These are phyloP conservation scores for Polygonum aviculare DNA, from an alignment of 148 eudicot species.

Conservation along the genomic window DNA sequence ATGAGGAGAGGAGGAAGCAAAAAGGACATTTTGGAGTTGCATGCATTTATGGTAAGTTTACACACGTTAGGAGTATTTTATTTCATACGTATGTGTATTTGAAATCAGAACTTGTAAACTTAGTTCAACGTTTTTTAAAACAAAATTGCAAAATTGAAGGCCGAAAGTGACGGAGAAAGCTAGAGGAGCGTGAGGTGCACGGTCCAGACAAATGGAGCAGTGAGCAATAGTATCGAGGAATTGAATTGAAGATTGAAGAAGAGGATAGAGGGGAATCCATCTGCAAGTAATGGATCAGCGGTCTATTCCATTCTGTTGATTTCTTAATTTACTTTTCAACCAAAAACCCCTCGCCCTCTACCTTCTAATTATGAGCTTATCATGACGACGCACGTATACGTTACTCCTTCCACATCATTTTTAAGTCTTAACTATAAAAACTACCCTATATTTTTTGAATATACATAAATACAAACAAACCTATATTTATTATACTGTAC, in stretches of 20 bases:
- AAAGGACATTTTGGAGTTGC: slow-evolving; percentile 8
- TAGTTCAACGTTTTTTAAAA: too few species aligned
- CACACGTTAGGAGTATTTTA: too few species aligned
- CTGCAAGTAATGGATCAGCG: not conserved
- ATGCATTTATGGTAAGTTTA: slow-evolving; percentile 2
- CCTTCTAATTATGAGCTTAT: not conserved
- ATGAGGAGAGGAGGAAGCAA: not conserved
- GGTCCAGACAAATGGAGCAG: slow-evolving; percentile 2
- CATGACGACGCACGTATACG: not conserved
- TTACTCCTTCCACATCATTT: too few species aligned
- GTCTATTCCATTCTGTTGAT: slow-evolving; percentile 10
- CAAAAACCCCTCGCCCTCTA: not conserved
- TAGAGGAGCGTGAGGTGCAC: slow-evolving; percentile 1
- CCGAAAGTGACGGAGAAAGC: not conserved
- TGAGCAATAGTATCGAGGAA: not conserved
- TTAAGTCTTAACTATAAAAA: too few species aligned
- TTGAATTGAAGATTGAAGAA: not conserved
- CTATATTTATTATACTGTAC: too few species aligned
- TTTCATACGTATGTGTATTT: too few species aligned
- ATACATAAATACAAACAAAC: too few species aligned
- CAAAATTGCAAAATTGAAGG: not conserved
- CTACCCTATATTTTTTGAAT: too few species aligned
- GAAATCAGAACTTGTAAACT: too few species aligned
- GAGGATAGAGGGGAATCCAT: not conserved
- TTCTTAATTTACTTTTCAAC: too few species aligned